Percentiles rank a stretch among this genome's conserved stretches.
These are phyloP conservation scores for Rhazya stricta DNA, from an alignment of 257 asterid species.

Conservation along the genomic window DNA sequence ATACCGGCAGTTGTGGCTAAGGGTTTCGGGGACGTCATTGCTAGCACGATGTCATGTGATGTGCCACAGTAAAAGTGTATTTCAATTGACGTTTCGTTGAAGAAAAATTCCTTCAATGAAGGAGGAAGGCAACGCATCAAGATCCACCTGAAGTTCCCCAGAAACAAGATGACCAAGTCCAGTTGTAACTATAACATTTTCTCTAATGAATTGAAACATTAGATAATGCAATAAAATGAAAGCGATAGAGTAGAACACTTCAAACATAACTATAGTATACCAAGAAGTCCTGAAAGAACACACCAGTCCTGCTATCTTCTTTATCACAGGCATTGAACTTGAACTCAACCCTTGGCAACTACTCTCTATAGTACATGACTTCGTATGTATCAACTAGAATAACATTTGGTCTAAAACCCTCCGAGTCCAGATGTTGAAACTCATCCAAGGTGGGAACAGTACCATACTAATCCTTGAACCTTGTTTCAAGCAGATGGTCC, in stretches of 20 bases:
- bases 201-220: neutral
- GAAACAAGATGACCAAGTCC: constrained; percentile 41
- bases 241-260: neutral
- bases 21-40: constrained; percentile 55
- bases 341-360: constrained; percentile 71
- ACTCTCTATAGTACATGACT: constrained; percentile 68
- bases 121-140: no score
- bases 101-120: no score
- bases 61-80: no score
- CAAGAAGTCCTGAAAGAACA: constrained; percentile 17
- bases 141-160: constrained; percentile 73
- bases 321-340: constrained; percentile 61
- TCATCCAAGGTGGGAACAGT: constrained; percentile 74
- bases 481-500: constrained; percentile 66
- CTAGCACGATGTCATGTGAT: neutral
- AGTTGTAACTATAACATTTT: neutral
- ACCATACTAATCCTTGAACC: constrained; percentile 84
- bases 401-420: constrained; percentile 74
- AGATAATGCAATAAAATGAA: neutral
- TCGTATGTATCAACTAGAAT: constrained; percentile 74
- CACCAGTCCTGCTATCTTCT: constrained; percentile 94
- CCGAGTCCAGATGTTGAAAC: constrained; percentile 64
- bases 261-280: neutral
- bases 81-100: no score
- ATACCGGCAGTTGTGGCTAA: constrained; percentile 53